These are phyloP conservation scores for Coleophoma eucalyptorum DNA, from an alignment of 2,329 filamentous ascomycete genomes.

Conservation along the genomic window DNA sequence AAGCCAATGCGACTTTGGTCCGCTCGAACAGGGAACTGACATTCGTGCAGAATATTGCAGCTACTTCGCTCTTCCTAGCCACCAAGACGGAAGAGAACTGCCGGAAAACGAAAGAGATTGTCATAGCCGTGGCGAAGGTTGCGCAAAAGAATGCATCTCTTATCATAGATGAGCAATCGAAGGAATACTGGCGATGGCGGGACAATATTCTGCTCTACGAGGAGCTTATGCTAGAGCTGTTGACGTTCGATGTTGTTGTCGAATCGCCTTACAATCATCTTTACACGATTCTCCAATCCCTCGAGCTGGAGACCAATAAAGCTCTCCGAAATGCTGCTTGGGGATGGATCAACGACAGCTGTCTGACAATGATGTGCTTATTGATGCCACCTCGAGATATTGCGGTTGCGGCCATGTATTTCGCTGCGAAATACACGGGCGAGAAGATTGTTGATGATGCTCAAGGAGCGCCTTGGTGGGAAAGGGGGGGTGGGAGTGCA, in stretches of 20 bases:
- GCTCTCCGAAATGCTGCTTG: constrained; percentile 80
- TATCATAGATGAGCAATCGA: constrained; percentile 91
- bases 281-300: constrained; percentile 73
- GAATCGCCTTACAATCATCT: constrained; percentile 84
- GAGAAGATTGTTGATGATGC: constrained; percentile 72
- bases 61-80: constrained; percentile 86
- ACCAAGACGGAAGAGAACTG: constrained; percentile 98
- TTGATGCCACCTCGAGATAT: constrained; percentile 77
- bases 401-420: constrained; percentile 82
- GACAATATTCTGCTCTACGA: constrained; percentile 92
- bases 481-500: constrained; percentile 67
- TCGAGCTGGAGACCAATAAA: constrained; percentile 76
- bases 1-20: constrained; percentile 2
- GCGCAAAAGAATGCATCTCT: constrained; percentile 92
- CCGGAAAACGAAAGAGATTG: constrained; percentile 90
- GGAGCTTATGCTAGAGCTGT: constrained; percentile 82
- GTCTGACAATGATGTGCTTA: constrained; percentile 79
- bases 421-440: constrained; percentile 71
- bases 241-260: constrained; percentile 92
- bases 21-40: constrained; percentile 6
- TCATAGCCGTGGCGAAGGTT: constrained; percentile 89
- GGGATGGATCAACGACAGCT: constrained; percentile 91
- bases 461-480: constrained; percentile 83
- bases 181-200: constrained; percentile 97
- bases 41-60: constrained; percentile 66